Evolutionary conservation across 768 basidiomycete genomes (phyloP).

Genomic region (Omphalotus guepiniiformis): DNA sequence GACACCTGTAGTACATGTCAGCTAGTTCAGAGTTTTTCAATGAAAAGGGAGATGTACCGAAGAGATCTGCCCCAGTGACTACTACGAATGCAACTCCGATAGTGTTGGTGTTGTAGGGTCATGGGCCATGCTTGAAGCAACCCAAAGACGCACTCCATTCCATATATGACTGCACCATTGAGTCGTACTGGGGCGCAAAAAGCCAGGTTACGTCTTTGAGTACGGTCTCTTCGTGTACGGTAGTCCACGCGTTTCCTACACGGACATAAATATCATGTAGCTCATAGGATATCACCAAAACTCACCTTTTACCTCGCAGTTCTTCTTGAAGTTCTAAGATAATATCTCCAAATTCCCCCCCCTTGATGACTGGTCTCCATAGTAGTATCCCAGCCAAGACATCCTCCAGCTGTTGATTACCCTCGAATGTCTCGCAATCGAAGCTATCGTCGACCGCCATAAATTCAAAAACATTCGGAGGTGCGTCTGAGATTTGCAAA

Average conservation of each 20-base stretch:
- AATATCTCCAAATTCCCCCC: background rate
- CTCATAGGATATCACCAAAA: background rate
- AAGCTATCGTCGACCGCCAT: background rate
- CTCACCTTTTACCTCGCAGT: background rate
- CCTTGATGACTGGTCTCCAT: background rate
- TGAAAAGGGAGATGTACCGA: no score
- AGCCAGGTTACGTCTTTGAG: background rate
- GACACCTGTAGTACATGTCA: background rate
- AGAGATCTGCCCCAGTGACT: no score
- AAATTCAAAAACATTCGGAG: background rate
- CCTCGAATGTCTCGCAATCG: background rate
- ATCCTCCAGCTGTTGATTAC: background rate
- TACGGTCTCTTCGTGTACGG: background rate
- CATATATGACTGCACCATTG: background rate
- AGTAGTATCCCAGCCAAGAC: background rate
- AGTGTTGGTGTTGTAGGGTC: background rate
- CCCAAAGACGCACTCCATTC: background rate
- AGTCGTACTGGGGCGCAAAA: background rate
- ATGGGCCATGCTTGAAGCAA: background rate
- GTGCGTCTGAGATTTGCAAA: background rate
- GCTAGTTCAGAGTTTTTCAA: no score
- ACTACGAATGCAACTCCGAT: background rate
- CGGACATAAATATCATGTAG: background rate
- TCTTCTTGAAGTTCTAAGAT: background rate
- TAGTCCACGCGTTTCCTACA: conserved; percentile 1